Conservation (phyloP, 768 basidiomycete species). For the Xerocomus brunneocitrinus region DNA sequence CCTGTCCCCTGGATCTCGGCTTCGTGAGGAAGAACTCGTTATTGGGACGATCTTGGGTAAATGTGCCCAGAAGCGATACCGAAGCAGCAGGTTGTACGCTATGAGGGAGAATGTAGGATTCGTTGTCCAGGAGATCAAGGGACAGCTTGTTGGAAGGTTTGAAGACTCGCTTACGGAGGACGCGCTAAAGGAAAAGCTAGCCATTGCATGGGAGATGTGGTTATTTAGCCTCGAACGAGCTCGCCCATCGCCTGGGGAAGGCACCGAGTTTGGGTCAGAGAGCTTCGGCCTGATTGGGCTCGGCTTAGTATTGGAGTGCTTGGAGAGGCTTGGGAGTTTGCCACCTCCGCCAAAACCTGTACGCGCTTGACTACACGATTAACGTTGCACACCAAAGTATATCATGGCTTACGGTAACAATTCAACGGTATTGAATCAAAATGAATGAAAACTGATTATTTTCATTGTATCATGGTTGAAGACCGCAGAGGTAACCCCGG, state of each 20-base stretch:
- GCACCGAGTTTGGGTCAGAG: conserved; percentile 43
- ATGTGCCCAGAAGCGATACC: conserved; percentile 57
- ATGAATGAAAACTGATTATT: conserved; percentile 3
- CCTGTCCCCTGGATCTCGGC: conserved; percentile 51
- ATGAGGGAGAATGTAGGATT: conserved; percentile 56
- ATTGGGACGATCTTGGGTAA: conserved; percentile 70
- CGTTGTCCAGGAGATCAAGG: conserved; percentile 49
- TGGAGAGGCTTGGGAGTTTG: conserved; percentile 40
- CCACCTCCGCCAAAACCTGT: conserved; percentile 15
- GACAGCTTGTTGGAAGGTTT: conserved; percentile 30
- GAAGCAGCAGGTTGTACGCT: conserved; percentile 53
- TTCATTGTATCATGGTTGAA: not conserved
- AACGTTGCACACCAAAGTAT: not conserved
- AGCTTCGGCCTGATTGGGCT: conserved; percentile 71
- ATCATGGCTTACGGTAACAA: conserved; percentile 20
- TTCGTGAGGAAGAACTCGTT: conserved; percentile 72
- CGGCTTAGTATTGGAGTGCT: conserved; percentile 52
- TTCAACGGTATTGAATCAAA: not conserved
- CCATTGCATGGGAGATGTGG: conserved; percentile 65
- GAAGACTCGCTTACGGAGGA: conserved; percentile 19
- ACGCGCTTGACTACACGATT: conserved; percentile 1
- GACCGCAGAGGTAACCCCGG: conserved; percentile 15
- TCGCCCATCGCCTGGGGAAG: conserved; percentile 12
- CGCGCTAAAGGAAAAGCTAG: conserved; percentile 39
- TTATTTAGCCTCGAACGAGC: conserved; percentile 42